Evolutionary conservation across 2,329 filamentous ascomycete genomes (phyloP), one percentile per base, ranked within the genome.

Genomic region (Alternaria alternata): DNA sequence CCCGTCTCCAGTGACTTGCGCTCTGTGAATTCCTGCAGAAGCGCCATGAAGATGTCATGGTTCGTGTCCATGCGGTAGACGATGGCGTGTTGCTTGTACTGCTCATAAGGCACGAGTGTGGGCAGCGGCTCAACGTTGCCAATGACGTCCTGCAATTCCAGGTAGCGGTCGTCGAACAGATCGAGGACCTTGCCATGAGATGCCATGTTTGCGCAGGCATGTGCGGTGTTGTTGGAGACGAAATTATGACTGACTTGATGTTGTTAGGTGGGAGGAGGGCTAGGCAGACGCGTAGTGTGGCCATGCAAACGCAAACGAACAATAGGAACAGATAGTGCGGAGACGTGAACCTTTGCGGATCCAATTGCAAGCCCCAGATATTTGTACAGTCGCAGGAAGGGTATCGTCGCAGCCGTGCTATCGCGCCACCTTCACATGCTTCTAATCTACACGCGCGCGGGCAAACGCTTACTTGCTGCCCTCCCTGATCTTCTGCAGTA

Each of bases 401-500:
- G 66, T 66, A 66, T 69, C 61, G 55, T 64, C 59, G 61, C 64
- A 61, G 28, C 57, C 42, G 47, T 49, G 24, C 47, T 44, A 51
- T 41, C 26, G 41, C 48, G 43, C 57, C 41, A 41, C 20, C 11
- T 30, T 38, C 54, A 32, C 42, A 39, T 61, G 30, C 16, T 24
- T 24, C 24, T 43, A 26, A 16, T 41, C 24, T 48, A n/a, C 16
- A 18, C 36, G 8, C 26, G 18, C 26, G 16, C 34, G 8, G 28
- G 39, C 18, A 47, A 20, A 22, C n/a, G 2, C 62, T 66, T 61
- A 74, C 64, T 76, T 76, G 30, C 48, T 66, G 43, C 54, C 66
- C 52, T 68, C 73, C 62, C 66, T 71, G 11, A 79, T 69, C 59
- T 70, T 80, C 59, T 73, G 66, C 56, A 79, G 70, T 38, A 80